Evolutionary conservation across 495 filamentous ascomycete genomes (phyloP).

Genomic region (Apiosordaria backusii): DNA sequence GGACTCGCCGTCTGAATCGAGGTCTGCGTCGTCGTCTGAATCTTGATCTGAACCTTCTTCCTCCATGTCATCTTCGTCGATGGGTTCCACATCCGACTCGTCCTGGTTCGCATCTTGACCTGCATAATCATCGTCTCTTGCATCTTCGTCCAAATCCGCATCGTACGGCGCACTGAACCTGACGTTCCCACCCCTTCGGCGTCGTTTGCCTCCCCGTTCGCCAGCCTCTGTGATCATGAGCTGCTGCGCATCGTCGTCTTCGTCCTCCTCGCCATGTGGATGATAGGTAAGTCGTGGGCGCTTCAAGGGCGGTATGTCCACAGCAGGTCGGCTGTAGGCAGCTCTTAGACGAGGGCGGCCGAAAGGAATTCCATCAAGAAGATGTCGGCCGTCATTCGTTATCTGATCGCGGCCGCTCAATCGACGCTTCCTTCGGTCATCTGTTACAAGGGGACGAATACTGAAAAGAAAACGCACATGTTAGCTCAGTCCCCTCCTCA

Average conservation of each 20-base stretch:
- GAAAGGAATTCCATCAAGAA: slow-evolving; percentile 87
- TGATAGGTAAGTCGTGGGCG: slow-evolving; percentile 54
- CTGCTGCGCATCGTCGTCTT: slow-evolving; percentile 27
- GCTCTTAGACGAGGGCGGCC: slow-evolving; percentile 66
- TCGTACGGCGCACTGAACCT: slow-evolving; percentile 15
- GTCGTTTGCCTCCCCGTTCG: slow-evolving; percentile 34
- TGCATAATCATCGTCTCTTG: slow-evolving; percentile 25
- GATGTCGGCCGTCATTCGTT: slow-evolving; percentile 69
- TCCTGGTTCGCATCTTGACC: slow-evolving; percentile 22
- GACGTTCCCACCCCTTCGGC: slow-evolving; percentile 26
- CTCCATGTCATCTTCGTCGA: slow-evolving; percentile 34
- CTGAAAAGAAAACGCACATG: slow-evolving; percentile 40
- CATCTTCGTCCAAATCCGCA: slow-evolving; percentile 36
- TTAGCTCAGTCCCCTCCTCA: background rate
- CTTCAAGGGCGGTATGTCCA: slow-evolving; percentile 76
- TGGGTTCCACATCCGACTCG: slow-evolving; percentile 7
- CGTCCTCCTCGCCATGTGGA: slow-evolving; percentile 29
- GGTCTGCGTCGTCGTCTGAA: slow-evolving; percentile 22
- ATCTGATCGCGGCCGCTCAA: slow-evolving; percentile 84
- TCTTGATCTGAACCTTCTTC: slow-evolving; percentile 20
- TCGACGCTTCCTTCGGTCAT: slow-evolving; percentile 69
- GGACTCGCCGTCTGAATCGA: slow-evolving; percentile 21
- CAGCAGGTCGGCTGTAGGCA: slow-evolving; percentile 57
- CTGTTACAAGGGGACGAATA: slow-evolving; percentile 73
- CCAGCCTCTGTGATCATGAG: slow-evolving; percentile 35